Conservation (phyloP, 352 stramenopile species). For the Phytophthora vignae region DNA sequence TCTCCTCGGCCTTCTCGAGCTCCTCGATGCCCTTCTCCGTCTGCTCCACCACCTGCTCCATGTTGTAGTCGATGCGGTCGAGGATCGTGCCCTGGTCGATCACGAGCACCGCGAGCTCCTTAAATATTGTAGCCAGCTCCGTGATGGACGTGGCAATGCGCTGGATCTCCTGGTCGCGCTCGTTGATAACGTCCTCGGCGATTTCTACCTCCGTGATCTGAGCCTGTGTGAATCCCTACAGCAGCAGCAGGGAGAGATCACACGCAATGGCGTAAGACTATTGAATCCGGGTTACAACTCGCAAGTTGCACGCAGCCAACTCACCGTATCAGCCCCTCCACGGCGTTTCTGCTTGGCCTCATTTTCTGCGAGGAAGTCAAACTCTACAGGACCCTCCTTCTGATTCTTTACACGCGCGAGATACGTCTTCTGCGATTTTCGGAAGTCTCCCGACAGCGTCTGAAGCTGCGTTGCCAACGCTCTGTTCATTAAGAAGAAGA, state of each 20-base stretch:
- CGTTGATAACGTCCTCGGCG: slow-evolving; percentile 94
- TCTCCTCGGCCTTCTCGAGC: slow-evolving; percentile 98
- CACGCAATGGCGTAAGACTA: neutral
- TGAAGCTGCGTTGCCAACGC: slow-evolving; percentile 97
- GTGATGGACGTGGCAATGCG: slow-evolving; percentile 99
- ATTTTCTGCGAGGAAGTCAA: slow-evolving; percentile 90
- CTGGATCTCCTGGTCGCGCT: slow-evolving; percentile 96
- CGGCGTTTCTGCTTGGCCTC: slow-evolving; percentile 67
- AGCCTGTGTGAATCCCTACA: slow-evolving; percentile 92
- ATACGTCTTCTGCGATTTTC: slow-evolving; percentile 99
- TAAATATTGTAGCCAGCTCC: slow-evolving; percentile 99
- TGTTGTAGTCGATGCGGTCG: slow-evolving; percentile 99
- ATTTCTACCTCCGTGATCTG: slow-evolving; percentile 98
- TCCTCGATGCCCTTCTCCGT: slow-evolving; percentile 98
- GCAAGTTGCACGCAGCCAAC: slow-evolving; percentile 8
- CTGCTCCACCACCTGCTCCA: slow-evolving; percentile 99
- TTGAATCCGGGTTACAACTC: neutral
- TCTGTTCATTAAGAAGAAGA: slow-evolving; percentile 34
- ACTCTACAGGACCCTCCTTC: slow-evolving; percentile 95
- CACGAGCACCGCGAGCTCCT: slow-evolving; percentile 99
- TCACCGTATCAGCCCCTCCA: slow-evolving; percentile 39
- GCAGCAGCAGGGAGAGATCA: neutral
- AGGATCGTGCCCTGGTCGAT: slow-evolving; percentile 99
- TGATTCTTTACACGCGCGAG: slow-evolving; percentile 96
- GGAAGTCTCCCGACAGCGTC: slow-evolving; percentile 96